Conservation (phyloP, 148 eudicot species). For the Rhododendron mucronatum region DNA sequence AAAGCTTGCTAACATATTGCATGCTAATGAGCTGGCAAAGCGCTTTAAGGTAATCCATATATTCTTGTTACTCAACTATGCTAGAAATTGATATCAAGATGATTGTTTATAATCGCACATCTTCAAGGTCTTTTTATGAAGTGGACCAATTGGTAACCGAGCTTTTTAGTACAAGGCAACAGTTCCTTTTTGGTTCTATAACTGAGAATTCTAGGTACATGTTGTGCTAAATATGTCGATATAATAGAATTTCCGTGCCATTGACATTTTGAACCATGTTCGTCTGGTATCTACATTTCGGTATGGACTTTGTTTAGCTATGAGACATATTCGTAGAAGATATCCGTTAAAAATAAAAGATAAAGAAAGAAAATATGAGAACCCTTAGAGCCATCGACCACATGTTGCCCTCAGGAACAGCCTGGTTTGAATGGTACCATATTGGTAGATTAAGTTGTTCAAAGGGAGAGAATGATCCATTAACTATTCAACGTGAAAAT, state of each 20-base stretch:
- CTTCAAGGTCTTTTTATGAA: neutral
- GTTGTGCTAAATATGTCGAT: neutral
- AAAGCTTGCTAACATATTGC: constrained; percentile 81
- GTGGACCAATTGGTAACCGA: neutral
- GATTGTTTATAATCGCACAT: neutral
- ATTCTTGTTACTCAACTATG: neutral
- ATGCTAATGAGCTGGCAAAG: constrained; percentile 69
- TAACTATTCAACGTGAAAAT: neutral
- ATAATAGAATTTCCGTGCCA: neutral
- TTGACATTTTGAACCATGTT: neutral
- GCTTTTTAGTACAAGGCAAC: neutral
- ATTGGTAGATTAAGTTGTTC: neutral
- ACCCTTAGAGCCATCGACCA: neutral
- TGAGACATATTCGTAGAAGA: neutral
- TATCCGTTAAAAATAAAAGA: neutral
- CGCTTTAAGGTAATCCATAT: constrained; percentile 50
- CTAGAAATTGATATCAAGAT: neutral
- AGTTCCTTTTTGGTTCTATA: neutral
- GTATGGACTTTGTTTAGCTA: neutral
- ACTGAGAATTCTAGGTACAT: neutral
- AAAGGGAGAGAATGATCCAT: neutral
- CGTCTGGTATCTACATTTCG: neutral
- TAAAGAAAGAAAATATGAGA: neutral
- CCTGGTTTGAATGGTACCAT: neutral
- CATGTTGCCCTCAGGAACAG: neutral